Evolutionary conservation across 768 basidiomycete species (phyloP).

Genomic region (Amylocystis lapponica): DNA sequence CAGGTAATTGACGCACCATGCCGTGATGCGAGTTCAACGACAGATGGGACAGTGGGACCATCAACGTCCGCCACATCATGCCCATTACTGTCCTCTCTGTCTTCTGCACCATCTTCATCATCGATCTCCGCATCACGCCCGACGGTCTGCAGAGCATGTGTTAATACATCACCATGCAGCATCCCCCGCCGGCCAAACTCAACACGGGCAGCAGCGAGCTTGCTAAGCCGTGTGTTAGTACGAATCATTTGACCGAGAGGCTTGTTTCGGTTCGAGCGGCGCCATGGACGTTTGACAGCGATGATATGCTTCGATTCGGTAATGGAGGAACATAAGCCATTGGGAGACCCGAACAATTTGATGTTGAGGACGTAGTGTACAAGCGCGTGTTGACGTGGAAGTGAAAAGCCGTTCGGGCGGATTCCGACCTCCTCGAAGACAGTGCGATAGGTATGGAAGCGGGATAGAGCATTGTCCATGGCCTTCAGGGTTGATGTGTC

Average conservation of each 20-base stretch:
- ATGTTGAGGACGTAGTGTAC: constrained; percentile 19
- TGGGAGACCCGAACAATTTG: constrained; percentile 18
- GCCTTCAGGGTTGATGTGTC: background rate
- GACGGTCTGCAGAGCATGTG: background rate
- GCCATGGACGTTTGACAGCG: too few relatives aligned
- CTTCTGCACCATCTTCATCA: constrained; percentile 23
- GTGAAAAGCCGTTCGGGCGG: constrained; percentile 9
- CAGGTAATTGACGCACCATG: too few relatives aligned
- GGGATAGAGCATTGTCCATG: constrained; percentile 7
- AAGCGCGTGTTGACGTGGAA: constrained; percentile 23
- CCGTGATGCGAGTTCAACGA: too few relatives aligned
- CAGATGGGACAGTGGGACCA: constrained; percentile 15
- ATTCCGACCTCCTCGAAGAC: constrained; percentile 9
- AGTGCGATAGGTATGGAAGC: constrained; percentile 6
- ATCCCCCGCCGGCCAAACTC: constrained; percentile 6
- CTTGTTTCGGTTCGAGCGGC: constrained; percentile 2
- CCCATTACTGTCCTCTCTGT: too few relatives aligned
- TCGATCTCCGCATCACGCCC: constrained; percentile 11
- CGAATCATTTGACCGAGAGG: background rate
- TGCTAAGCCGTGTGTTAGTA: constrained; percentile 1
- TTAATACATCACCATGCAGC: constrained; percentile 3
- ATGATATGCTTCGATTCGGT: too few relatives aligned
- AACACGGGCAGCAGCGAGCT: constrained; percentile 6
- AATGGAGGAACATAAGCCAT: constrained; percentile 15
- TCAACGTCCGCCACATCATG: too few relatives aligned